Evolutionary conservation across 768 basidiomycete species (phyloP), one percentile per base, ranked within the genome.

Genomic region (Roridomyces roridus): DNA sequence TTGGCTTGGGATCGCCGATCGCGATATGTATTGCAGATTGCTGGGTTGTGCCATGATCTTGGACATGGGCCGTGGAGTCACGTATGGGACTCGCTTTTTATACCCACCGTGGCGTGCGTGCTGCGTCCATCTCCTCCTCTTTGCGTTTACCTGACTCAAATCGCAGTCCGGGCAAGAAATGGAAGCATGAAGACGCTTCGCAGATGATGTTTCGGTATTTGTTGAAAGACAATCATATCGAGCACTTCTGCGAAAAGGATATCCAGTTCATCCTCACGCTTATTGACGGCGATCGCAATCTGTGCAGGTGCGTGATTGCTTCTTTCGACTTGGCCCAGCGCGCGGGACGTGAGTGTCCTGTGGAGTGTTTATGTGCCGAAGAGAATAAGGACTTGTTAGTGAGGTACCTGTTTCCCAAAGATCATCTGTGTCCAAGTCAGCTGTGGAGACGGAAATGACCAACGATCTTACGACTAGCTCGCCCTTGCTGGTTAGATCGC

Each of bases 291-390:
- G 80, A 89, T 0, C 68, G 71, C 37, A 54, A n/a, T n/a, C n/a
- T n/a, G n/a, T n/a, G n/a, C n/a, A n/a, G n/a, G n/a, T 88, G 18
- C 43, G 43, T 24, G n/a, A n/a, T n/a, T n/a, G n/a, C n/a, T n/a
- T n/a, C n/a, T n/a, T n/a, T n/a, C n/a, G n/a, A n/a, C n/a, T n/a
- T n/a, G n/a, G 79, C 4, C 96, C 96, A 18, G 77, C 83, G 31
- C 94, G 86, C 21, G 94, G 92, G 44, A 97, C 94, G 65, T 98
- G 95, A 0, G 94, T 97, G 71, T 98, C 95, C 88, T 93, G 37
- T 8, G 5, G 45, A 26, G 9, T 10, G 1, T 5, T 4, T 11
- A 6, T 11, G 39, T 48, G 57, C 28, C 40, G 12, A 44, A 55
- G 31, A 51, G 39, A 50, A 26, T 39, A 28, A 35, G 7, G 10